phyloP scores from a whole-genome alignment of 148 eudicot genomes.

The Fagopyrum tataricum region DNA sequence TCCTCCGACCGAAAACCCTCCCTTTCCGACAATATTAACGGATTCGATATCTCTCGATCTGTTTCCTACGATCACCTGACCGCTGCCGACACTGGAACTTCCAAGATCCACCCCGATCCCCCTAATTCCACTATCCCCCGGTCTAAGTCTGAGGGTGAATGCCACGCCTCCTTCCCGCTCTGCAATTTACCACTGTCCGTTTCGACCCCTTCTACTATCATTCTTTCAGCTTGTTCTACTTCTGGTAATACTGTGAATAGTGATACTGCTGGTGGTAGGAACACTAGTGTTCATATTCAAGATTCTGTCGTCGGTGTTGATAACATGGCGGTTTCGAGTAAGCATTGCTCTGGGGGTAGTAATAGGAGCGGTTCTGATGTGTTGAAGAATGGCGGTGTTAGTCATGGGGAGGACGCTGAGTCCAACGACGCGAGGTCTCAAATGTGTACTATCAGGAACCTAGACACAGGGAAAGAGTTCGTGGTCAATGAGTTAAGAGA shows the following conservation, averaged over 20 bases:
- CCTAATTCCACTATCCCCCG: slow-evolving; percentile 18
- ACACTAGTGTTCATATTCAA: slow-evolving; percentile 12
- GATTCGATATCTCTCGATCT: slow-evolving; percentile 24
- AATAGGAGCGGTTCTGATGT: neutral
- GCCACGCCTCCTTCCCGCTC: slow-evolving; percentile 4
- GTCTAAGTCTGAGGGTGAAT: slow-evolving; percentile 39
- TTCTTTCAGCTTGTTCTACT: slow-evolving; percentile 38
- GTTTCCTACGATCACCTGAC: slow-evolving; percentile 32
- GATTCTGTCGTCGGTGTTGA: slow-evolving; percentile 21
- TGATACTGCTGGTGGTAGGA: slow-evolving; percentile 18
- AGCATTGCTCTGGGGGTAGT: slow-evolving; percentile 38
- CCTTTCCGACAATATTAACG: slow-evolving; percentile 10
- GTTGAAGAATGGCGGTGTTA: slow-evolving; percentile 36
- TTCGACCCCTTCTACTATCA: slow-evolving; percentile 13
- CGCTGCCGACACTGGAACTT: neutral
- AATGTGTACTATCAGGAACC: slow-evolving; percentile 70
- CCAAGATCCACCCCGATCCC: slow-evolving; percentile 8
- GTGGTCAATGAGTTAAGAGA: slow-evolving; percentile 86
- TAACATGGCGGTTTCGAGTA: slow-evolving; percentile 25
- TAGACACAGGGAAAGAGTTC: slow-evolving; percentile 89
- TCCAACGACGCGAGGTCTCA: slow-evolving; percentile 17
- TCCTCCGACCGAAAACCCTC: slow-evolving; percentile 28
- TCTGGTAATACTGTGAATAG: slow-evolving; percentile 50
- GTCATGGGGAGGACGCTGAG: slow-evolving; percentile 16
- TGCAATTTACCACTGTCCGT: slow-evolving; percentile 14